A percentile compares a stretch with the other conserved stretches of the same genome.
phyloP scores from a whole-genome alignment of 2,329 filamentous ascomycete genomes.

The Akanthomyces muscarius region DNA sequence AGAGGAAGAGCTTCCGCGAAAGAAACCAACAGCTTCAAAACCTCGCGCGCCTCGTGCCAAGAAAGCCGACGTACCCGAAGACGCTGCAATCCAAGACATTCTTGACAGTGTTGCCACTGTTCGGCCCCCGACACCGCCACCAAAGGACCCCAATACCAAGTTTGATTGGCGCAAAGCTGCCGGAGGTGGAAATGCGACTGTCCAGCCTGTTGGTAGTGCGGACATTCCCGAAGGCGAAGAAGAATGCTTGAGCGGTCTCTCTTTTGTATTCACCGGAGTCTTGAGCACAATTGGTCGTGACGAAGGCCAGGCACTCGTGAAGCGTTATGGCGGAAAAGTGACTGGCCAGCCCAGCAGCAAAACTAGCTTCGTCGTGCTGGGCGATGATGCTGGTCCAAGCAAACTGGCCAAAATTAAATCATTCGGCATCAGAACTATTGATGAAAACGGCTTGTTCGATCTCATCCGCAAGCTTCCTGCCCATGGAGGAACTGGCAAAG shows the following conservation, averaged over 20 bases:
- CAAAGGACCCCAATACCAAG: constrained; percentile 64
- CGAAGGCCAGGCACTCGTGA: constrained; percentile 80
- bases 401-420: constrained; percentile 84
- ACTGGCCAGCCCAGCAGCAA: constrained; percentile 83
- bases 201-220: constrained; percentile 57
- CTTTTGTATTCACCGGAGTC: constrained; percentile 93
- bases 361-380: constrained; percentile 89
- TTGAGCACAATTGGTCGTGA: constrained; percentile 77
- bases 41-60: constrained; percentile 57
- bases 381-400: constrained; percentile 85
- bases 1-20: constrained; percentile 57
- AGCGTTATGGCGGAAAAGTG: constrained; percentile 90
- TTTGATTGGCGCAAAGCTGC: constrained; percentile 71
- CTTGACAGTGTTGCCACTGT: constrained; percentile 83
- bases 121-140: constrained; percentile 76
- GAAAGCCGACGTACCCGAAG: constrained; percentile 64
- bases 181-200: constrained; percentile 56
- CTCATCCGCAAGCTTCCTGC: constrained; percentile 78
- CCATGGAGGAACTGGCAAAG: constrained; percentile 82
- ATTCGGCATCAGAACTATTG: constrained; percentile 81
- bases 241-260: constrained; percentile 84
- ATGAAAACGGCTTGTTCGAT: constrained; percentile 87
- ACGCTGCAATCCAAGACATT: constrained; percentile 71
- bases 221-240: constrained; percentile 80
- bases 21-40: constrained; percentile 56